Evolutionary conservation across 2,329 filamentous ascomycete species (phyloP), one percentile per base, ranked within the genome.

Genomic region (Phyllosticta capitalensis): DNA sequence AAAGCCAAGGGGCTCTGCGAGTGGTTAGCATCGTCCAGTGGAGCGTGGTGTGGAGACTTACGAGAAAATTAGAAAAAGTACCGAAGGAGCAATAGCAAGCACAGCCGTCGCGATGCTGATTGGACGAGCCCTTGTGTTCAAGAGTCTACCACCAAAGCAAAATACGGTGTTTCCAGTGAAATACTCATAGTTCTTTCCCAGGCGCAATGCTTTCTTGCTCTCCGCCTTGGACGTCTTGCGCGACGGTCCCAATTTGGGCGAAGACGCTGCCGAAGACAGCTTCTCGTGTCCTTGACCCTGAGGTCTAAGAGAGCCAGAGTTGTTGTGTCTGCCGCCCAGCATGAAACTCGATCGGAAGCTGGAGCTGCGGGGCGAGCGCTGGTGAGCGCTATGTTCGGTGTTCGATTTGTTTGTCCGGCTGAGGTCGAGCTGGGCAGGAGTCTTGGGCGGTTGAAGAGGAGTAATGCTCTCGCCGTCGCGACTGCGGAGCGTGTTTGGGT

Each of bases 131-230:
- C 85, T 84, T 38, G 94, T 88, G 72, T 97, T 96, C 69, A 96
- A 90, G 62, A 94, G 79, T 61, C 94, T 83, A 7, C 94, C 94
- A 33, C 89, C 88, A 61, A 89, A 80, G 71, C 86, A 96, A 70
- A 99, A 99, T 22, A 91, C 79, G 0, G 90, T 96, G 69, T 97
- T 99, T 52, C 94, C 94, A 52, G 89, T 83, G 68, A 96, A 97
- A 72, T 96, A 96, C 71, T 97, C 84, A 73, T 92, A 88, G 67
- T 96, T 96, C 64, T 82, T 86, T 56, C 89, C 85, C 59, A 82
- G 69, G 38, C 78, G 73, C 30, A 49, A 10, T 21, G 52, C 54
- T 19, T 33, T 56, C 14, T 48, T 49, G 3, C 52, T 38, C 21
- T 60, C 54, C 0, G 49, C 50, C 22, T 71, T 64, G 52, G 72